Base-by-base conservation (phyloP, 1,139 yeast species). In the Yamadazyma triangularis region DNA sequence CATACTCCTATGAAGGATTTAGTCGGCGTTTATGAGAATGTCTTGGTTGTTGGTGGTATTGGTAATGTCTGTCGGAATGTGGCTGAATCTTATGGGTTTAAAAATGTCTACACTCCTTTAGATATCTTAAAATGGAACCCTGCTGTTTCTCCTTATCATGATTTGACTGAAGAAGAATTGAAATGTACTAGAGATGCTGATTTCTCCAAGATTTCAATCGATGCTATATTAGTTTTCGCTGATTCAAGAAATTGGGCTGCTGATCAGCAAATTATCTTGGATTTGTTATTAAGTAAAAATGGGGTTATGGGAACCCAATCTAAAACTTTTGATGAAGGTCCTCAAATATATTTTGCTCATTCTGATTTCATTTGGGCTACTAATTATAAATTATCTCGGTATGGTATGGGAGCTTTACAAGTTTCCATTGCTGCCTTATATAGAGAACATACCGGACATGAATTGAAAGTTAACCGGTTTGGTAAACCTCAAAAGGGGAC, bases 321-420 rank as follows among this genome's bases (percentile, higher is more conserved):
- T 16, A 70, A 77, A 44, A 74, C 82, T 14, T 79, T 57, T 51
- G 81, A 77, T 36, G 87, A 84, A 47, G 93, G 93, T 29, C 93
- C 93, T 14, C 75, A 77, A 34, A 77, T 85, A 39, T 85, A 80
- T 59, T 85, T 84, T 65, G 93, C 94, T 20, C 94, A 85, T 56
- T 81, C 89, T 16, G 95, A 84, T 57, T 82, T 84, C 48, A 84
- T 84, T 36, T 84, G 94, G 94, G 87, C 94, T 10, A 85, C 94
- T 12, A 82, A 84, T 54, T 84, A 84, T 52, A 79, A 76, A 44
- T 68, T 83, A 39, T 77, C 85, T 15, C 69, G 95, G 55, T 83
- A 84, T 53, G 94, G 94, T 41, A 84, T 84, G 93, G 95, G 95
- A 41, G 94, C 94, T 2, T 66, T 84, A 45, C 93, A 82, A 55